phyloP scores from a whole-genome alignment of 495 filamentous ascomycete species.

The Aspergillus baeticus region DNA sequence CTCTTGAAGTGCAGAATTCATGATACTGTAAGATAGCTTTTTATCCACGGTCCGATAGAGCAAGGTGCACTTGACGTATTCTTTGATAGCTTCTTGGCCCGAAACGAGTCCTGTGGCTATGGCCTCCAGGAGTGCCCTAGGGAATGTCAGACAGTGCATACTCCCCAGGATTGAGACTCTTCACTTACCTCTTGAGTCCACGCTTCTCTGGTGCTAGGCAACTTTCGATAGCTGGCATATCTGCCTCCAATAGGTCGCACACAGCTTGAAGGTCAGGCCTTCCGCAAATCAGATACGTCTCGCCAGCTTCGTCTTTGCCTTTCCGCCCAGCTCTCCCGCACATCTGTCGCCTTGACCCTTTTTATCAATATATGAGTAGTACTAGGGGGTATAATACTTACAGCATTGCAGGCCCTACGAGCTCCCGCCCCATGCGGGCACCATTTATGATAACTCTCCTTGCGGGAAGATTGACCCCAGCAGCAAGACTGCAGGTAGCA shows the following conservation, averaged over 20 bases:
- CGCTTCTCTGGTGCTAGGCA: conserved; percentile 67
- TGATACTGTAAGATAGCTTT: conserved; percentile 57
- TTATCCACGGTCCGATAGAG: conserved; percentile 57
- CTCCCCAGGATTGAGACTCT: background rate
- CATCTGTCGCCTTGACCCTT: conserved; percentile 67
- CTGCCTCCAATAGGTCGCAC: conserved; percentile 68
- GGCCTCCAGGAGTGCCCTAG: conserved; percentile 70
- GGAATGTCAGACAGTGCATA: conserved; percentile 6
- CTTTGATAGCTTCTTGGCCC: conserved; percentile 63
- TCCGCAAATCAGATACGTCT: conserved; percentile 77
- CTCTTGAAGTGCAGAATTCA: conserved; percentile 55
- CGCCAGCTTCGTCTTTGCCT: conserved; percentile 77
- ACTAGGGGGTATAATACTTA: too few relatives aligned
- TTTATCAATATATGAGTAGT: too few relatives aligned
- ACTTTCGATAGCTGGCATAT: conserved; percentile 69
- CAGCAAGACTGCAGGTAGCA: conserved; percentile 82
- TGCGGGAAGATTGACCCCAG: conserved; percentile 77
- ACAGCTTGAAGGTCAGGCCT: conserved; percentile 68
- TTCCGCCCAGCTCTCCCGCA: conserved; percentile 80
- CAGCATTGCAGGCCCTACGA: conserved; percentile 76
- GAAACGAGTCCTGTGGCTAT: conserved; percentile 71
- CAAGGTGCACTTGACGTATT: conserved; percentile 70
- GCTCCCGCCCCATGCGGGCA: conserved; percentile 73
- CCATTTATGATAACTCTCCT: conserved; percentile 77
- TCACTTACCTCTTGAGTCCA: conserved; percentile 61